A percentile compares a stretch with the other conserved stretches of the same genome.
Evolutionary conservation across 2,329 filamentous ascomycete genomes (phyloP).

Genomic region (Arthrobotrys pseudoclavata): DNA sequence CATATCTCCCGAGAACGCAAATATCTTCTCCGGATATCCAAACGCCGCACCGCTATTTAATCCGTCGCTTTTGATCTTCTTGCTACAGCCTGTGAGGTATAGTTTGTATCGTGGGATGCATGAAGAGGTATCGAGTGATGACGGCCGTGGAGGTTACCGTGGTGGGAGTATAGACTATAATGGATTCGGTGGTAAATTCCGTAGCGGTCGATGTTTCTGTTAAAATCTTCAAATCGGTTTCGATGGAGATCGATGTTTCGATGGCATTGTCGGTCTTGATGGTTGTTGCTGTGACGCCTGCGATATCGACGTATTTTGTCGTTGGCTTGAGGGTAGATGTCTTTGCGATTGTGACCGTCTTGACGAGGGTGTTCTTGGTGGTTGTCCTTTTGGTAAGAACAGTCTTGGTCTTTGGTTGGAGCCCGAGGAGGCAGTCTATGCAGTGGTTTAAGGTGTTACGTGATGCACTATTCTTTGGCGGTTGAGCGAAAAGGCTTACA

Average conservation of each 20-base stretch:
- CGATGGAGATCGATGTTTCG: background rate
- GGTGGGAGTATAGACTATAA: background rate
- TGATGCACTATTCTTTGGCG: background rate
- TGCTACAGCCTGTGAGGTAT: too few relatives aligned
- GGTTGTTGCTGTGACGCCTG: background rate
- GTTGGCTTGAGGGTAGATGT: background rate
- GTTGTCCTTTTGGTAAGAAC: background rate
- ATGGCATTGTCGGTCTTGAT: background rate
- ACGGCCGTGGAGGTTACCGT: too few relatives aligned
- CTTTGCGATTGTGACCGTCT: background rate
- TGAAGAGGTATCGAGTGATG: too few relatives aligned
- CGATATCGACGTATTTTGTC: constrained; percentile 12
- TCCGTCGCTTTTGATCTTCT: too few relatives aligned
- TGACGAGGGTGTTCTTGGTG: background rate
- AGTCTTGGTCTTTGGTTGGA: constrained; percentile 1
- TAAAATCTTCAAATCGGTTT: background rate
- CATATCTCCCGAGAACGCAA: too few relatives aligned
- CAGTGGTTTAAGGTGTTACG: background rate
- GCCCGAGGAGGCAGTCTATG: constrained; percentile 1
- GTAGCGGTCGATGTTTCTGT: background rate
- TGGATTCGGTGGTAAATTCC: background rate
- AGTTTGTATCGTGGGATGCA: too few relatives aligned
- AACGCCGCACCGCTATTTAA: too few relatives aligned
- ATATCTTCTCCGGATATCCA: too few relatives aligned
- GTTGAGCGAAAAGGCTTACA: background rate